Evolutionary conservation across 192 early-diverging fungal genomes (phyloP), one percentile per base, ranked within the genome.

Genomic region (Backusella circina): DNA sequence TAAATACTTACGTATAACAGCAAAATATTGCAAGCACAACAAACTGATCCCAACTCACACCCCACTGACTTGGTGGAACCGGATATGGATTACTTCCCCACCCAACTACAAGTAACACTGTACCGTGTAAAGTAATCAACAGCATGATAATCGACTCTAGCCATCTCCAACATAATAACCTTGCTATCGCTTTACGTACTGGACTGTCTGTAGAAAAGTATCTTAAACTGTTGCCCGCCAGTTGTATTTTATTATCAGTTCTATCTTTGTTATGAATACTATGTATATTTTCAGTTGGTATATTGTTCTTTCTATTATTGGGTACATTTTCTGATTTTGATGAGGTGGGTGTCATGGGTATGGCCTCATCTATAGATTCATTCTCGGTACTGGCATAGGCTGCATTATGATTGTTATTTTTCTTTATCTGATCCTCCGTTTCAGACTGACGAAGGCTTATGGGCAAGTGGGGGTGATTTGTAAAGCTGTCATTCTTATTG

Each of bases 1-100:
- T 6, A 18, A 13, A 13, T 4, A 72, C 84, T 76, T 84, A 88
- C 88, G 88, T 88, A 70, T 86, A 87, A 64, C 84, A 77, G 38
- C 72, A 73, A 73, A 87, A 89, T 18, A 89, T 82, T 3, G 44
- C 78, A 5, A 89, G 65, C 10, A 89, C 65, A 26, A 75, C 80
- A 77, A 84, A 86, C 36, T 89, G 83, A 57, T 80, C 78, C 84
- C 85, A 86, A 31, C 77, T 81, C 36, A 65, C 44, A 8, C 85
- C 86, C 84, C 84, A 89, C 32, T 69, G 41, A 3, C 36, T 76
- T 61, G 47, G 70, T 18, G 75, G 77, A 31, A 44, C 61, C 33
- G 76, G 77, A 13, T 75, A 71, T 9, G 35, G 70, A 16, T 75
- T 69, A 10, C 33, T 23, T 13, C 71, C 75, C 68, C 85, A 88